These are phyloP conservation scores for Lachancea mirantina DNA, from an alignment of 805 yeast genomes.

Conservation along the genomic window DNA sequence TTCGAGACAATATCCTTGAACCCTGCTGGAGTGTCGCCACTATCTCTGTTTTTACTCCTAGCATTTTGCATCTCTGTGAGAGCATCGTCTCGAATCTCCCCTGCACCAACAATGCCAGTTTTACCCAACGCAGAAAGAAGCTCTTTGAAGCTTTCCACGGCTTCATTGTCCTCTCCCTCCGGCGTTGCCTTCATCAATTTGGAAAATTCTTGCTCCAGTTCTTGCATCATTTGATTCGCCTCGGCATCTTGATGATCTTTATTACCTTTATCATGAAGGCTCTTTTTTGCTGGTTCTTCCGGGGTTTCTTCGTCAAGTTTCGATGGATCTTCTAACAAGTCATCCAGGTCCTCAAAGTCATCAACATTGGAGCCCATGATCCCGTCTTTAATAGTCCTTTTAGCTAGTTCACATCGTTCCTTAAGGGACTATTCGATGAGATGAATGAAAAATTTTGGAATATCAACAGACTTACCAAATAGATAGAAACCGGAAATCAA, in stretches of 20 bases:
- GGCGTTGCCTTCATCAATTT: slow-evolving; percentile 20
- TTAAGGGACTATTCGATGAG: too few species aligned
- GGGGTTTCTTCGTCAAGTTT: slow-evolving; percentile 12
- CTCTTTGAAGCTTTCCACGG: slow-evolving; percentile 33
- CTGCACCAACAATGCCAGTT: slow-evolving; percentile 15
- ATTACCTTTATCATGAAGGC: slow-evolving; percentile 4
- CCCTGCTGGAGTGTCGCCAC: slow-evolving; percentile 29
- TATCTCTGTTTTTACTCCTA: slow-evolving; percentile 16
- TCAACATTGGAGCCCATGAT: slow-evolving; percentile 28
- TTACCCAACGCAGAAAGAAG: slow-evolving; percentile 27
- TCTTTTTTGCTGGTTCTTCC: slow-evolving; percentile 14
- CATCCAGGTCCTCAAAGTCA: slow-evolving; percentile 71
- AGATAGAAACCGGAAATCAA: too few species aligned
- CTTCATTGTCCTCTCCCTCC: slow-evolving; percentile 12
- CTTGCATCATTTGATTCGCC: slow-evolving; percentile 19
- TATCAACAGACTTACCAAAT: too few species aligned
- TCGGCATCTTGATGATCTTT: slow-evolving; percentile 29
- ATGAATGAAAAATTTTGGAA: too few species aligned
- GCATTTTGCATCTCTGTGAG: slow-evolving; percentile 42
- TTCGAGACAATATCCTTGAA: slow-evolving; percentile 73
- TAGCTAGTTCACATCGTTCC: slow-evolving; percentile 7
- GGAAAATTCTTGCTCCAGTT: slow-evolving; percentile 22
- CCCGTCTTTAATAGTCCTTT: slow-evolving; percentile 1
- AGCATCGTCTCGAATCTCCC: too few species aligned
- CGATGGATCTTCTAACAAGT: slow-evolving; percentile 46